phyloP scores from a whole-genome alignment of 2,329 filamentous ascomycete species.

The Onygena corvina region DNA sequence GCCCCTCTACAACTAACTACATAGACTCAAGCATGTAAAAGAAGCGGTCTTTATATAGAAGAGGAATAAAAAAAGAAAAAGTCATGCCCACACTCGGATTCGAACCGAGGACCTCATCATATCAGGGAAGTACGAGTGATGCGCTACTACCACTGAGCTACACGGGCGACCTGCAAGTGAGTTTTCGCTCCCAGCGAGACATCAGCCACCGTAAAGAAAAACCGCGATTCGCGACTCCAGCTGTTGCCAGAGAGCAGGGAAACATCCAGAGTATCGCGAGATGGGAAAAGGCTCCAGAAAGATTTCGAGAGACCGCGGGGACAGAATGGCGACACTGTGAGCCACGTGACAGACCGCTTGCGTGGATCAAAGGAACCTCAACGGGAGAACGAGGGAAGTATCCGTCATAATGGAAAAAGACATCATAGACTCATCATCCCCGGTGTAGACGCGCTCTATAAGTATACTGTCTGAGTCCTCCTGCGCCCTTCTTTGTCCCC shows the following conservation, averaged over 20 bases:
- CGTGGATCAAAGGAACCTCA: not conserved
- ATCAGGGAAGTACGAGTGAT: constrained; percentile 3
- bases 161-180: not conserved
- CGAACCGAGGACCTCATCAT: constrained; percentile 5
- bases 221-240: no score
- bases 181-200: not conserved
- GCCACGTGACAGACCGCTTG: not conserved
- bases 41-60: no score
- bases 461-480: not conserved
- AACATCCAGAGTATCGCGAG: no score
- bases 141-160: constrained; percentile 8
- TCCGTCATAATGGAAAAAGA: not conserved
- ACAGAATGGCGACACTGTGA: no score
- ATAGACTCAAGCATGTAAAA: no score
- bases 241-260: no score
- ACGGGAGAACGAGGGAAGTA: not conserved
- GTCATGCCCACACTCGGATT: not conserved
- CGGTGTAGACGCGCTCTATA: not conserved
- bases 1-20: not conserved
- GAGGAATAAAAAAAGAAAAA: constrained; percentile 1
- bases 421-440: not conserved
- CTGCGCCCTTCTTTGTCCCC: not conserved
- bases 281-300: no score
- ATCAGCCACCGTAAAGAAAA: not conserved
- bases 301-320: no score